phyloP scores from a whole-genome alignment of 2,329 filamentous ascomycete genomes.

The Oidium heveae region DNA sequence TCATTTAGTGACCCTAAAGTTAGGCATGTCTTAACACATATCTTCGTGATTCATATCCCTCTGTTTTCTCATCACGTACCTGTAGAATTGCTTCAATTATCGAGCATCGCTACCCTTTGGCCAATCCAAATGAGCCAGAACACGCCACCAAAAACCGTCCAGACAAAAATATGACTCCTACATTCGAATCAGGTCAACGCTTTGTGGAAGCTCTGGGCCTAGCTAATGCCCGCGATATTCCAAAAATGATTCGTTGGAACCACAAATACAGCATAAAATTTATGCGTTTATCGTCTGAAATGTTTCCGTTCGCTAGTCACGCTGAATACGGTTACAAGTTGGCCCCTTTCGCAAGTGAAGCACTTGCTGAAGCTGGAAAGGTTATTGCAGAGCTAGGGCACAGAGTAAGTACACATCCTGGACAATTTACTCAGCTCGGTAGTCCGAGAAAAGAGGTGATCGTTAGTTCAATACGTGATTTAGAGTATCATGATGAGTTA shows the following conservation, averaged over 20 bases:
- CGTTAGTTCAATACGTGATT: conserved; percentile 48
- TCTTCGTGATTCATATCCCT: conserved; percentile 19
- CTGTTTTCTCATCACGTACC: conserved; percentile 75
- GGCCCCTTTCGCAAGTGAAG: conserved; percentile 56
- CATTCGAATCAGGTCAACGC: conserved; percentile 36
- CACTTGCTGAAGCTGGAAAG: conserved; percentile 48
- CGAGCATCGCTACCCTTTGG: conserved; percentile 63
- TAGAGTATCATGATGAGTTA: conserved; percentile 75
- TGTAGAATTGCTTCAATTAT: conserved; percentile 78
- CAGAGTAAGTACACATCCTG: conserved; percentile 71
- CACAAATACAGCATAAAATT: conserved; percentile 80
- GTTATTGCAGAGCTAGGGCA: conserved; percentile 60
- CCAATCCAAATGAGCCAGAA: conserved; percentile 48
- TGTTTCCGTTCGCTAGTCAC: conserved; percentile 92
- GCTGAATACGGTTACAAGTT: conserved; percentile 66
- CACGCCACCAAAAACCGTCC: conserved; percentile 71
- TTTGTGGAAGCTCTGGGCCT: conserved; percentile 59
- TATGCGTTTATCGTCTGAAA: conserved; percentile 76
- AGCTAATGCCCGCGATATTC: conserved; percentile 59
- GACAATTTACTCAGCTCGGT: conserved; percentile 77
- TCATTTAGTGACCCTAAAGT: no score
- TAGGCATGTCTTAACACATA: no score
- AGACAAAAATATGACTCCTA: conserved; percentile 43
- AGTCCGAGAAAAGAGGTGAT: conserved; percentile 61
- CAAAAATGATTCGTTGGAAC: conserved; percentile 80